Conservation (phyloP, 495 filamentous ascomycete species). For the Emericellopsis terricola region DNA sequence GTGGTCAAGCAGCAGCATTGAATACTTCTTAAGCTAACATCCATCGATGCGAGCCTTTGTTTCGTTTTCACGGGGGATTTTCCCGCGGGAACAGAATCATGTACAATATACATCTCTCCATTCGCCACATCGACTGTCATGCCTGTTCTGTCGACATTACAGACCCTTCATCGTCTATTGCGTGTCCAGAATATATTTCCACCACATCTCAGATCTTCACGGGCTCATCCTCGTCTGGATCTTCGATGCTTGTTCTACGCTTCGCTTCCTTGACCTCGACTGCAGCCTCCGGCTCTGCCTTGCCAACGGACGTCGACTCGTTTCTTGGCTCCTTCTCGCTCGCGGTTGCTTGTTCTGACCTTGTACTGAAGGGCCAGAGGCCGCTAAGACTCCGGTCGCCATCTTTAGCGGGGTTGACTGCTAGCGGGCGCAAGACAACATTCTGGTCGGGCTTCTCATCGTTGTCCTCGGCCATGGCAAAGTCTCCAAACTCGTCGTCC, state of each 20-base stretch:
- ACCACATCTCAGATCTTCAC: slow-evolving; percentile 1
- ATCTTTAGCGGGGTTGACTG: slow-evolving; percentile 23
- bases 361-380: slow-evolving; percentile 28
- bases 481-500: slow-evolving; percentile 33
- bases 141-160: too few relatives aligned
- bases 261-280: slow-evolving; percentile 31
- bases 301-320: slow-evolving; percentile 10
- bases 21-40: too few relatives aligned
- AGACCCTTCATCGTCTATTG: too few relatives aligned
- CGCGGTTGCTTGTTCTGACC: slow-evolving; percentile 14
- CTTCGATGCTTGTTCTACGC: slow-evolving; percentile 35
- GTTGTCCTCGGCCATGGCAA: slow-evolving; percentile 33
- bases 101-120: too few relatives aligned
- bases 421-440: slow-evolving; percentile 27
- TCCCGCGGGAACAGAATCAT: too few relatives aligned
- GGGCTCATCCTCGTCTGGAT: slow-evolving; percentile 27
- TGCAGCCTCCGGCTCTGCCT: slow-evolving; percentile 14
- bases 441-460: slow-evolving; percentile 14
- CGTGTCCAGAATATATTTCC: too few relatives aligned
- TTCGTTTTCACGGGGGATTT: too few relatives aligned
- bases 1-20: too few relatives aligned
- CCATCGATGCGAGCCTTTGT: too few relatives aligned
- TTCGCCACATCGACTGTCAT: too few relatives aligned
- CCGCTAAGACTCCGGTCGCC: slow-evolving; percentile 21
- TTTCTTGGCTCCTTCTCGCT: slow-evolving; percentile 8